Conservation (phyloP, 345 rosid genomes). For the Populus davidiana region DNA sequence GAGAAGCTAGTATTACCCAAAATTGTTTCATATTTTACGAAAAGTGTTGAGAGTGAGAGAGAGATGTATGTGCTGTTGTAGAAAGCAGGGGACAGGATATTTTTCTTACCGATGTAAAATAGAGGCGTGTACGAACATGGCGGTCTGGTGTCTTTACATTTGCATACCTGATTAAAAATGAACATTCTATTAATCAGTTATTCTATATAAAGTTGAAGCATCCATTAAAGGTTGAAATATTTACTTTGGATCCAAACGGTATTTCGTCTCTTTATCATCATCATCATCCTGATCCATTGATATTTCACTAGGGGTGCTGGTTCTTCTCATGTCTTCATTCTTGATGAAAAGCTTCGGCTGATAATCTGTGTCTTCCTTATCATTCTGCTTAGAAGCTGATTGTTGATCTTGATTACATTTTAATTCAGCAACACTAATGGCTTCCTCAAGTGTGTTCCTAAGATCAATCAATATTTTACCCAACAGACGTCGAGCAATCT, state of each 20-base stretch:
- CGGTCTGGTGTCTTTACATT: constrained; percentile 98
- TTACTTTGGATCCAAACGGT: constrained; percentile 94
- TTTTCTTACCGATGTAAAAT: constrained; percentile 93
- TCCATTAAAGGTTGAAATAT: constrained; percentile 1
- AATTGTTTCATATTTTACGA: background rate
- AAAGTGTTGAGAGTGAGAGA: background rate
- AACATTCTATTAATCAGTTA: constrained; percentile 6
- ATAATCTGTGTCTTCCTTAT: constrained; percentile 51
- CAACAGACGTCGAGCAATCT: constrained; percentile 94
- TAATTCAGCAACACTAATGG: constrained; percentile 78
- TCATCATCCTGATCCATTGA: constrained; percentile 80
- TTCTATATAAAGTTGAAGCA: background rate
- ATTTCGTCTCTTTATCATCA: constrained; percentile 89
- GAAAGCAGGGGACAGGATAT: background rate
- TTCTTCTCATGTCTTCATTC: constrained; percentile 61
- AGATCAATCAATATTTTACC: constrained; percentile 95
- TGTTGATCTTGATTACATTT: constrained; percentile 68
- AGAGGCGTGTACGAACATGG: constrained; percentile 94
- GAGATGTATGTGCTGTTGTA: background rate
- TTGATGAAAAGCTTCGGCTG: constrained; percentile 49
- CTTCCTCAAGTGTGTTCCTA: constrained; percentile 98
- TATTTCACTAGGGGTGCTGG: constrained; percentile 55
- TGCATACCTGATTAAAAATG: constrained; percentile 63
- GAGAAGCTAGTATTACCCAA: background rate
- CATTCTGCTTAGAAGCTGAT: constrained; percentile 39